Percentiles rank a stretch among this genome's conserved stretches.
phyloP scores from a whole-genome alignment of 2,329 filamentous ascomycete species.

The Aspergillus chevalieri region DNA sequence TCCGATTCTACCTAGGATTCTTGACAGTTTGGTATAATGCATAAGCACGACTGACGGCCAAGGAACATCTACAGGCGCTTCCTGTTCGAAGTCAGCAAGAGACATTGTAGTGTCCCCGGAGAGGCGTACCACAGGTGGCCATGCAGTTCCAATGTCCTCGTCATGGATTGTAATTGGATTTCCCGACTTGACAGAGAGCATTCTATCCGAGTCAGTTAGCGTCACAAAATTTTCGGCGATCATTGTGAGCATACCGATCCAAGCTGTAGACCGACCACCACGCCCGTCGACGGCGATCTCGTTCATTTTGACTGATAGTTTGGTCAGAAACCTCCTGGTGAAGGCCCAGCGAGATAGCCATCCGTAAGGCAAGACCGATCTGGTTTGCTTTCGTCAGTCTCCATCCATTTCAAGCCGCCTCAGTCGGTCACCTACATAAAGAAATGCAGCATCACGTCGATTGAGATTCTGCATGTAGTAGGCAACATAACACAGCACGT shows the following conservation, averaged over 20 bases:
- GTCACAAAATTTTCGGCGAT: background rate
- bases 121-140: constrained; percentile 24
- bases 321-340: constrained; percentile 46
- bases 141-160: constrained; percentile 46
- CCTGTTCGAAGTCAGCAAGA: constrained; percentile 5
- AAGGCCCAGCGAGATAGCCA: constrained; percentile 47
- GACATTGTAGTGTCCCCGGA: background rate
- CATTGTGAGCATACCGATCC: constrained; percentile 33
- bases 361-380: constrained; percentile 50
- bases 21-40: constrained; percentile 49
- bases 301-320: constrained; percentile 34
- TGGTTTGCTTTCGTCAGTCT: constrained; percentile 8
- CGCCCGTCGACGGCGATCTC: constrained; percentile 47
- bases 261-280: constrained; percentile 56
- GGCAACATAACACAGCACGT: constrained; percentile 49
- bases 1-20: constrained; percentile 47
- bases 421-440: constrained; percentile 37
- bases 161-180: constrained; percentile 52
- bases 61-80: constrained; percentile 16
- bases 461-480: constrained; percentile 56
- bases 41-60: constrained; percentile 46
- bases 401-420: background rate
- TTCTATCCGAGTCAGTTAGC: constrained; percentile 16
- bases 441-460: constrained; percentile 49
- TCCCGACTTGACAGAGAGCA: constrained; percentile 50